phyloP scores from a whole-genome alignment of 768 basidiomycete genomes.

The Epithele typhae region DNA sequence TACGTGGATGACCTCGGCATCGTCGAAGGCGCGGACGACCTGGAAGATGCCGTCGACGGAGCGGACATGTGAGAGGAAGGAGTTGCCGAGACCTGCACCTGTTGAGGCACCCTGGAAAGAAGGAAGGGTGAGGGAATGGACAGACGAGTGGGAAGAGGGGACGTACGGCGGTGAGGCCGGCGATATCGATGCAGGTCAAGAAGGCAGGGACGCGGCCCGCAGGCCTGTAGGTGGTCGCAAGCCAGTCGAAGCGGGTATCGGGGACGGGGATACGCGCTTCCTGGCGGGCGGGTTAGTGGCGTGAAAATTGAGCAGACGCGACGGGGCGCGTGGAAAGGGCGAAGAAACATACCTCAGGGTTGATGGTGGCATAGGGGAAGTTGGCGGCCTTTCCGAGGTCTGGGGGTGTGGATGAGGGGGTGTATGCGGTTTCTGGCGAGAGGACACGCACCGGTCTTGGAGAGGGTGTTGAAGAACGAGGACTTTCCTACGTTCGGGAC shows the following conservation, averaged over 20 bases:
- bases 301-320: neutral
- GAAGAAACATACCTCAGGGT: conserved; percentile 57
- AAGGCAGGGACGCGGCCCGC: conserved; percentile 84
- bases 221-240: conserved; percentile 88
- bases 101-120: conserved; percentile 81
- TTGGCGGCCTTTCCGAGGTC: conserved; percentile 95
- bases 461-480: conserved; percentile 97
- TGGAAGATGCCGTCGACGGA: conserved; percentile 99
- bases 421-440: no score
- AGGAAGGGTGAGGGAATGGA: no score
- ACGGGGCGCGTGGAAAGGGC: neutral
- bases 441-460: conserved; percentile 70
- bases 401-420: conserved; percentile 25
- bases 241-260: conserved; percentile 92
- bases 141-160: neutral
- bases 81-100: conserved; percentile 95
- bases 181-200: conserved; percentile 98
- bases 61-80: conserved; percentile 95
- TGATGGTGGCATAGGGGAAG: conserved; percentile 94
- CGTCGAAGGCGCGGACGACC: conserved; percentile 95
- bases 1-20: conserved; percentile 98
- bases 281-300: conserved; percentile 18
- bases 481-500: conserved; percentile 98
- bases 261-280: conserved; percentile 96
- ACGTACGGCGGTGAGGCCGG: conserved; percentile 87